Conservation (phyloP, 108 stramenopile genomes). For the Nitzschia putrida region DNA sequence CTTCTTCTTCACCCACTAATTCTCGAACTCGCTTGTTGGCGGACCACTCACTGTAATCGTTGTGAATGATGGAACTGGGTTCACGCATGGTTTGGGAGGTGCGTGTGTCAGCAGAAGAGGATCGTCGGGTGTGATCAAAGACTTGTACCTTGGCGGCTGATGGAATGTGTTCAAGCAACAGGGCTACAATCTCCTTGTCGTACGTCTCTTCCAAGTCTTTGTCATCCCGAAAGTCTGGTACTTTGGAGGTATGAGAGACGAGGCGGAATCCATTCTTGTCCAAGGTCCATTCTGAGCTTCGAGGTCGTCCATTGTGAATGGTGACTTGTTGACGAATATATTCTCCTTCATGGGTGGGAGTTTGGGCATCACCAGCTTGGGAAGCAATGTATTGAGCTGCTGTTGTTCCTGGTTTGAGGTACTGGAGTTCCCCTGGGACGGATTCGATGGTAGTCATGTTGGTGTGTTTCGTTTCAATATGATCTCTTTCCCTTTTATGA, state of each 20-base stretch:
- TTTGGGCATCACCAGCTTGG: not conserved
- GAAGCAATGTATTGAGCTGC: not conserved
- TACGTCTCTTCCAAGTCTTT: not conserved
- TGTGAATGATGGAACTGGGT: constrained; percentile 1
- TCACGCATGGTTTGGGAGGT: not conserved
- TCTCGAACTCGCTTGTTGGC: not conserved
- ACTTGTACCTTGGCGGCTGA: not conserved
- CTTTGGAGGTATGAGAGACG: not conserved
- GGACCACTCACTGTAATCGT: not conserved
- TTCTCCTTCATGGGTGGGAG: constrained; percentile 1
- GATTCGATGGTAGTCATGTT: not conserved
- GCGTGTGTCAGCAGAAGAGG: not conserved
- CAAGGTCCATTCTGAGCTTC: not conserved
- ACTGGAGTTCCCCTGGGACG: not conserved
- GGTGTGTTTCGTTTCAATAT: too few relatives aligned
- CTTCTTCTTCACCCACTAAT: not conserved
- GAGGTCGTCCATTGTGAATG: constrained; percentile 1
- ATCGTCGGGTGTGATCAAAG: constrained; percentile 2
- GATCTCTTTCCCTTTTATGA: too few relatives aligned
- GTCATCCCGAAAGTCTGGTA: not conserved
- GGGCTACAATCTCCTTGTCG: not conserved
- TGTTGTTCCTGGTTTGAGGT: not conserved
- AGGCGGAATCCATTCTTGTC: not conserved
- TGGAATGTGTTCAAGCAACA: not conserved
- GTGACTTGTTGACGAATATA: not conserved